phyloP scores from a whole-genome alignment of 208 protist genomes.

The Leishmania martiniquensis region DNA sequence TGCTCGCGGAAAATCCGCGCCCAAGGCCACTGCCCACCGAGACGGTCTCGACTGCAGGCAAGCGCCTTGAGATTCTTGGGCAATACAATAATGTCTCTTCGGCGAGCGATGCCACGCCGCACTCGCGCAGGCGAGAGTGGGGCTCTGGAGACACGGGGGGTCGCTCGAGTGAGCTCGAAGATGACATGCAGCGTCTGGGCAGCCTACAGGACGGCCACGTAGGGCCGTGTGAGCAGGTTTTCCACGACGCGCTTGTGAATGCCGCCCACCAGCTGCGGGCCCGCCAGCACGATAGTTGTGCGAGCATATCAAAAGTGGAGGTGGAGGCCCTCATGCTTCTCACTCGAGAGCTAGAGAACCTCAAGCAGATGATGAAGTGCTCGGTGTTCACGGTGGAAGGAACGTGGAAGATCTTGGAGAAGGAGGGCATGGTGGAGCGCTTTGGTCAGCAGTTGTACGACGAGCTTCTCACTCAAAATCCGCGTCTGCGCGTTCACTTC shows the following conservation, averaged over 20 bases:
- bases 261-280: slow-evolving; percentile 44
- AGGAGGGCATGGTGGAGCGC: slow-evolving; percentile 48
- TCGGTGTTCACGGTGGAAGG: slow-evolving; percentile 61
- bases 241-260: slow-evolving; percentile 43
- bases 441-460: slow-evolving; percentile 71
- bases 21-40: slow-evolving; percentile 2
- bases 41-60: neutral
- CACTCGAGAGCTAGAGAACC: slow-evolving; percentile 63
- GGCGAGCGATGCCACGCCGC: neutral
- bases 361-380: slow-evolving; percentile 54
- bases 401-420: slow-evolving; percentile 70
- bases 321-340: slow-evolving; percentile 66
- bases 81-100: slow-evolving; percentile 13
- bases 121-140: slow-evolving; percentile 8
- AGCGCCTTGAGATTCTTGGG: neutral
- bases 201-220: slow-evolving; percentile 10
- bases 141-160: slow-evolving; percentile 8
- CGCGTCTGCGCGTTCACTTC: slow-evolving; percentile 56
- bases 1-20: neutral
- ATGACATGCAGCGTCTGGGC: neutral
- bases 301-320: slow-evolving; percentile 48
- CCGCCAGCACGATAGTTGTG: slow-evolving; percentile 46
- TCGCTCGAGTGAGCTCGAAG: neutral
- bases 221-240: slow-evolving; percentile 17
- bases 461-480: slow-evolving; percentile 53